Evolutionary conservation across 1,284 basidiomycete genomes (phyloP).

Genomic region (Ceratobasidium sp.): DNA sequence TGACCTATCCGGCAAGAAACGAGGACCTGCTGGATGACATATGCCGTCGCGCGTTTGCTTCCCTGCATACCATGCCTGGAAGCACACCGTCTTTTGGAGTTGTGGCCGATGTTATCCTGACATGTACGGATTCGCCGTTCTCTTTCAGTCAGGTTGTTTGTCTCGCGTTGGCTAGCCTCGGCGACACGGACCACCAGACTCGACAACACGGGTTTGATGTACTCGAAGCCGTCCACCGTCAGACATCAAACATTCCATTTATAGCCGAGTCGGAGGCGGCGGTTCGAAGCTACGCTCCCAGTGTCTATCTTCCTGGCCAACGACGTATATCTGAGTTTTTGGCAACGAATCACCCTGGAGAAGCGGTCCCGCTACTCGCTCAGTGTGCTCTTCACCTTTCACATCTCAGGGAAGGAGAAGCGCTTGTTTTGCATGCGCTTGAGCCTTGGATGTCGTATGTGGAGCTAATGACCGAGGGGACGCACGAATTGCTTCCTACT

Average conservation of each 20-base stretch:
- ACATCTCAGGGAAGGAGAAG: slow-evolving; percentile 67
- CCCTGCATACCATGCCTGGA: slow-evolving; percentile 64
- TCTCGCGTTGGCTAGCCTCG: slow-evolving; percentile 85
- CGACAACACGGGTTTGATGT: slow-evolving; percentile 83
- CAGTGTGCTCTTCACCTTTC: slow-evolving; percentile 81
- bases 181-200: slow-evolving; percentile 73
- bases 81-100: slow-evolving; percentile 81
- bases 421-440: slow-evolving; percentile 72
- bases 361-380: slow-evolving; percentile 74
- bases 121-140: slow-evolving; percentile 67
- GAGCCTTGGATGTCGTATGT: slow-evolving; percentile 85
- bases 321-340: slow-evolving; percentile 80
- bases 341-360: slow-evolving; percentile 80
- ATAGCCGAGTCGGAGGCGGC: slow-evolving; percentile 61
- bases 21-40: slow-evolving; percentile 73
- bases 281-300: slow-evolving; percentile 77
- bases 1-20: slow-evolving; percentile 70
- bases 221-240: slow-evolving; percentile 67
- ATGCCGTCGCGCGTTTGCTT: slow-evolving; percentile 76
- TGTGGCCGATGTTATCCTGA: slow-evolving; percentile 77
- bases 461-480: slow-evolving; percentile 71
- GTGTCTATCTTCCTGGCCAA: slow-evolving; percentile 84
- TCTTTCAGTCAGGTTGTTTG: slow-evolving; percentile 82
- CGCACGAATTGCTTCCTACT: slow-evolving; percentile 64
- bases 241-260: slow-evolving; percentile 19